Percentiles rank a stretch among this genome's conserved stretches.
These are phyloP conservation scores for Aspergillus carlsbadensis DNA, from an alignment of 495 filamentous ascomycete species.

Conservation along the genomic window DNA sequence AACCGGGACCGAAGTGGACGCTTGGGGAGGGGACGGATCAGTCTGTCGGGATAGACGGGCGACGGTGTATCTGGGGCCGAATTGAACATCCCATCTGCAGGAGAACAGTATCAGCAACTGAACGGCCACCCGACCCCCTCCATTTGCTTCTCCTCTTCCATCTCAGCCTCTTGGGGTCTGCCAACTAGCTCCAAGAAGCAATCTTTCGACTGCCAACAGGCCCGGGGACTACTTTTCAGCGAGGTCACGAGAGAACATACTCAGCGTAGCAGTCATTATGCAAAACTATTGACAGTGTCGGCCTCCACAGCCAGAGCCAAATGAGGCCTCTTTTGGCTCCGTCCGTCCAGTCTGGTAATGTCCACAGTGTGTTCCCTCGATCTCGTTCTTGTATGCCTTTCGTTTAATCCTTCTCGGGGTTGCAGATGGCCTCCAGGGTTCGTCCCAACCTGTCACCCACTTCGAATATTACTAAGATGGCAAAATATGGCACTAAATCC, in stretches of 20 bases:
- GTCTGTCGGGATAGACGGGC: conserved; percentile 76
- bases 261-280: conserved; percentile 52
- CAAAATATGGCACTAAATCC: neutral
- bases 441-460: conserved; percentile 1
- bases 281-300: conserved; percentile 28
- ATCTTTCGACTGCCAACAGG: conserved; percentile 8
- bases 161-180: conserved; percentile 10
- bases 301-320: conserved; percentile 34
- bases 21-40: conserved; percentile 91
- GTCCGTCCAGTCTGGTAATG: conserved; percentile 14
- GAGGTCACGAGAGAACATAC: conserved; percentile 41
- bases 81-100: conserved; percentile 50
- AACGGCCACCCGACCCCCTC: conserved; percentile 32
- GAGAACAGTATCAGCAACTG: conserved; percentile 43
- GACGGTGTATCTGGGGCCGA: conserved; percentile 72
- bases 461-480: conserved; percentile 9
- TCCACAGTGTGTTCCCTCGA: neutral
- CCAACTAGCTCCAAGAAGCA: conserved; percentile 10
- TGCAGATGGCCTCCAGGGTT: neutral
- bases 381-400: neutral
- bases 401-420: neutral
- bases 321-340: conserved; percentile 15
- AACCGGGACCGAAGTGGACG: conserved; percentile 81
- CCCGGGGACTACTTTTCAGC: conserved; percentile 15
- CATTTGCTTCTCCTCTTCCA: neutral